Conservation (phyloP, 1,284 basidiomycete species). For the Apiotrichum veenhuisii region DNA sequence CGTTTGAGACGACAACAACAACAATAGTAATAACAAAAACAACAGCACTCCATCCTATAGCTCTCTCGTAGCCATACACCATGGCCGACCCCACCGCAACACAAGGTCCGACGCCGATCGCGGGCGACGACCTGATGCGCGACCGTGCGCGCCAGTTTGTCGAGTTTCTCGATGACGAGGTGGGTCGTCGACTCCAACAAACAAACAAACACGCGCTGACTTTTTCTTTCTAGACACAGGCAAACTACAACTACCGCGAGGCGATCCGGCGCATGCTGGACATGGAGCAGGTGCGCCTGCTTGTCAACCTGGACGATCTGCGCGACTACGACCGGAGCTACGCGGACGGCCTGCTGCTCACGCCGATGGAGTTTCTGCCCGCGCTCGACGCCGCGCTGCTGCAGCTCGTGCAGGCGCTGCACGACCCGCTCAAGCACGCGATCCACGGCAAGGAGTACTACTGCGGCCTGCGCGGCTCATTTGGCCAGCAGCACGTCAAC, state of each 20-base stretch:
- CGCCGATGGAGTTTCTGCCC: constrained; percentile 84
- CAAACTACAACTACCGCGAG: constrained; percentile 71
- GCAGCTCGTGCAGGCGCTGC: constrained; percentile 69
- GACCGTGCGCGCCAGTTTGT: constrained; percentile 75
- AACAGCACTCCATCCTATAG: background rate
- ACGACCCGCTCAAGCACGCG: constrained; percentile 78
- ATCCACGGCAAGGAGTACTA: constrained; percentile 70
- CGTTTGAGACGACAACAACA: background rate
- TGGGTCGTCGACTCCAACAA: constrained; percentile 52
- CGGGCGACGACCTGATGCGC: constrained; percentile 65
- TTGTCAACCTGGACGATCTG: constrained; percentile 95
- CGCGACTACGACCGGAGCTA: constrained; percentile 85
- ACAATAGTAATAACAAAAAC: background rate
- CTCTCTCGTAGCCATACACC: too few relatives aligned
- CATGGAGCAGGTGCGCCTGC: constrained; percentile 77
- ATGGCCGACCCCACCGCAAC: constrained; percentile 36
- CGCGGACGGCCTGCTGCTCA: constrained; percentile 68
- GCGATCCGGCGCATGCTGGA: constrained; percentile 82
- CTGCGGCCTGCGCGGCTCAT: constrained; percentile 95
- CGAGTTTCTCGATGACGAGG: constrained; percentile 80
- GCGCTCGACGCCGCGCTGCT: constrained; percentile 84
- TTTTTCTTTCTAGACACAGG: constrained; percentile 29
- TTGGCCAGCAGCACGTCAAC: constrained; percentile 97
- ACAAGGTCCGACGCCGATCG: constrained; percentile 38
- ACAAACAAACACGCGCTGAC: background rate